A percentile compares a stretch with the other conserved stretches of the same genome.
Conservation (phyloP, 2,329 filamentous ascomycete genomes). For the Pyrenophora graminea region DNA sequence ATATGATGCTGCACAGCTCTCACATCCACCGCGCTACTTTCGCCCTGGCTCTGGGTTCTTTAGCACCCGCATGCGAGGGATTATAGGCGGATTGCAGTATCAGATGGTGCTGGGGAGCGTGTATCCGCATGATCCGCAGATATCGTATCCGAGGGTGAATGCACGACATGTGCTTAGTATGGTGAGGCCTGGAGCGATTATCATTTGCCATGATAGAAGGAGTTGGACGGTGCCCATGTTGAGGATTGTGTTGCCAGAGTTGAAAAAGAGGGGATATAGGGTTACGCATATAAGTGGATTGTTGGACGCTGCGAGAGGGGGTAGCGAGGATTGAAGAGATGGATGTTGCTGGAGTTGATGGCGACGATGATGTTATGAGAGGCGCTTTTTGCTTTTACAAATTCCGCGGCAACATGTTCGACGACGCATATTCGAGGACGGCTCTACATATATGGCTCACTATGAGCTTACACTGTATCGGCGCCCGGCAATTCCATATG, state of each 20-base stretch:
- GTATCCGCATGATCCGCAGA: slow-evolving; percentile 91
- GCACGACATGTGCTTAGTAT: slow-evolving; percentile 80
- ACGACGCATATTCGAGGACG: no score
- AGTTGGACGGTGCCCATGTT: slow-evolving; percentile 85
- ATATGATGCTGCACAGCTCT: slow-evolving; percentile 51
- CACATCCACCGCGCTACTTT: slow-evolving; percentile 68
- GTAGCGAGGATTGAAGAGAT: background rate
- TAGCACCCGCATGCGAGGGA: slow-evolving; percentile 67
- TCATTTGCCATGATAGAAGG: slow-evolving; percentile 84
- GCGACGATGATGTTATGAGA: no score
- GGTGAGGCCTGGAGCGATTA: slow-evolving; percentile 74
- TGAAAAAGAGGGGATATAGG: slow-evolving; percentile 70
- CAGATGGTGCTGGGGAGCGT: slow-evolving; percentile 78
- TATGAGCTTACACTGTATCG: no score
- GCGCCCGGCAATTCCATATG: no score
- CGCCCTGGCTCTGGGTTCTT: slow-evolving; percentile 86
- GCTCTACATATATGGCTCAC: no score
- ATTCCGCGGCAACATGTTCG: no score
- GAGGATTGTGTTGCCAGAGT: slow-evolving; percentile 69
- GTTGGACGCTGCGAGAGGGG: slow-evolving; percentile 13
- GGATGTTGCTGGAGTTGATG: no score
- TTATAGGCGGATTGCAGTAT: slow-evolving; percentile 67
- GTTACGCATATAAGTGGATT: slow-evolving; percentile 64
- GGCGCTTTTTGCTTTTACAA: no score
- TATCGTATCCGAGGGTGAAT: slow-evolving; percentile 70